These are phyloP conservation scores for Raphanus raphanistrum DNA, from an alignment of 345 rosid genomes.

Conservation along the genomic window DNA sequence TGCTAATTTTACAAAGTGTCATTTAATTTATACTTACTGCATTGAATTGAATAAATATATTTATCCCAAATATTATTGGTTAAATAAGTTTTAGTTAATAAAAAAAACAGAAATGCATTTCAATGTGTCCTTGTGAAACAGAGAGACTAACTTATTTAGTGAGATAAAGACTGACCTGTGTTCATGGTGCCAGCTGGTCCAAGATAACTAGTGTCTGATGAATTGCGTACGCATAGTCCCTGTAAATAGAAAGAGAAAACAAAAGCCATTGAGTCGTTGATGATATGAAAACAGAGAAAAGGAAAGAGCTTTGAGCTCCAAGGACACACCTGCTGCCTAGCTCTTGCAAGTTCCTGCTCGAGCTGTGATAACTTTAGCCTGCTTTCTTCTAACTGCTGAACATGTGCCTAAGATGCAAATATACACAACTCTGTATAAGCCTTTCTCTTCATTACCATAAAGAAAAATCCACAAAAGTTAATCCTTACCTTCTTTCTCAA, in stretches of 20 bases:
- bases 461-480: neutral
- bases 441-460: neutral
- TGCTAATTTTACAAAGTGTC: neutral
- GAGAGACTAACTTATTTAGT: too few relatives aligned
- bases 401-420: conserved; percentile 62
- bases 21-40: too few relatives aligned
- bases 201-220: conserved; percentile 49
- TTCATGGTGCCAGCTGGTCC: conserved; percentile 59
- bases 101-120: too few relatives aligned
- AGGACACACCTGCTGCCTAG: conserved; percentile 55
- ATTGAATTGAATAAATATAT: too few relatives aligned
- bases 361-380: conserved; percentile 72
- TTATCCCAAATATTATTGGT: too few relatives aligned
- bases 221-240: conserved; percentile 54
- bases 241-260: conserved; percentile 13
- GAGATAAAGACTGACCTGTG: conserved; percentile 40
- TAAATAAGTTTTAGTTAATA: too few relatives aligned
- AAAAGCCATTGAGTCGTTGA: neutral
- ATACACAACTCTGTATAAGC: conserved; percentile 8
- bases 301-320: neutral
- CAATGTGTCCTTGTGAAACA: too few relatives aligned
- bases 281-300: neutral
- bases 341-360: conserved; percentile 82
- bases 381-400: conserved; percentile 89
- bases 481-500: conserved; percentile 73